phyloP scores from a whole-genome alignment of 768 basidiomycete species.

The Rossbeevera mucosa region DNA sequence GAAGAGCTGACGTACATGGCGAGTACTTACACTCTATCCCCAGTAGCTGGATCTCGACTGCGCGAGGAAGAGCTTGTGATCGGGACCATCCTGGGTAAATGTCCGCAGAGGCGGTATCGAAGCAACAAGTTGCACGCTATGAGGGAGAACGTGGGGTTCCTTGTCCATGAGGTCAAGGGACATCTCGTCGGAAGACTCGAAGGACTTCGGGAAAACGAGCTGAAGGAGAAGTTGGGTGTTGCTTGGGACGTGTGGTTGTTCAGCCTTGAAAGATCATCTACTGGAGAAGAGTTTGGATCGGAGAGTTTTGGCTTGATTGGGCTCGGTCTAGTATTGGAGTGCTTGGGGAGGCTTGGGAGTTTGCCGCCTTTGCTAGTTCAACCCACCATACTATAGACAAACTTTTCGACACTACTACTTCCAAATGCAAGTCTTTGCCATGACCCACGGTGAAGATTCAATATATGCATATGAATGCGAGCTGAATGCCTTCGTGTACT shows the following conservation, averaged over 20 bases:
- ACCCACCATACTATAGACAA: not conserved
- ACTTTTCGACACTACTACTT: not conserved
- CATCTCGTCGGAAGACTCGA: conserved; percentile 32
- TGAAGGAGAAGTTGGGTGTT: conserved; percentile 39
- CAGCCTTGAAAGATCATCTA: conserved; percentile 38
- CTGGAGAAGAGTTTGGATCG: conserved; percentile 39
- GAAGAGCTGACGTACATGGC: conserved; percentile 71
- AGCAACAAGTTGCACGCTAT: conserved; percentile 57
- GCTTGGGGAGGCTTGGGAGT: conserved; percentile 41
- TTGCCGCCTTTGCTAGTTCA: conserved; percentile 21
- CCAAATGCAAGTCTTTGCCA: conserved; percentile 1
- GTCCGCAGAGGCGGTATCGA: conserved; percentile 57
- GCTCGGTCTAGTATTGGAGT: conserved; percentile 55
- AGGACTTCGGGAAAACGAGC: conserved; percentile 22
- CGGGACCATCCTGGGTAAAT: conserved; percentile 71
- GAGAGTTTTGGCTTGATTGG: conserved; percentile 69
- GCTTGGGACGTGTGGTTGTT: conserved; percentile 68
- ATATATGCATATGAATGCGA: not conserved
- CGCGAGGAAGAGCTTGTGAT: conserved; percentile 71
- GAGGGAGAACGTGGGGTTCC: conserved; percentile 48
- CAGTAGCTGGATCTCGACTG: conserved; percentile 49
- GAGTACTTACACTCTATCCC: conserved; percentile 60
- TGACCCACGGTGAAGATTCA: conserved; percentile 18
- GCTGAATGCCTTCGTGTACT: conserved; percentile 3
- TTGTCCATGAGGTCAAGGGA: conserved; percentile 48